These are phyloP conservation scores for Taiozyma sp. DNA, from an alignment of 1,139 yeast species.

Conservation along the genomic window DNA sequence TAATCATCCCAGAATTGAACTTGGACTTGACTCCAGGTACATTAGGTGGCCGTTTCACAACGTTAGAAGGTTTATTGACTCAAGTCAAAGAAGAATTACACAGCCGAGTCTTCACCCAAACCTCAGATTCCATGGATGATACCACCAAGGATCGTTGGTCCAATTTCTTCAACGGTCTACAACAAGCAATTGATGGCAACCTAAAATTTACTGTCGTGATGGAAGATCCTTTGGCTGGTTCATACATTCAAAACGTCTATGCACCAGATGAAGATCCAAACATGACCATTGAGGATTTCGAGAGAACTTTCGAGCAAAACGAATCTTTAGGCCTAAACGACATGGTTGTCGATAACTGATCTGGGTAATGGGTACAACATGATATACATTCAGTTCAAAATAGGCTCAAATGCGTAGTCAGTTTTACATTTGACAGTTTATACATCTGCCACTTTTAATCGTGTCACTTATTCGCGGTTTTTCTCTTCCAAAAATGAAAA, in stretches of 20 bases:
- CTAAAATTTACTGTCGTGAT: conserved; percentile 77
- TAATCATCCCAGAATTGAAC: conserved; percentile 80
- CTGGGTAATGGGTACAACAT: not conserved
- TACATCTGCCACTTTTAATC: not conserved
- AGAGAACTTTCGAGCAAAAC: conserved; percentile 81
- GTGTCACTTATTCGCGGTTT: not conserved
- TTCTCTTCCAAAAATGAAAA: not conserved
- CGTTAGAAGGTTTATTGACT: conserved; percentile 85
- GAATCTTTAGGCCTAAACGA: conserved; percentile 90
- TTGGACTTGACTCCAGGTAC: conserved; percentile 96
- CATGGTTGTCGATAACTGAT: conserved; percentile 41
- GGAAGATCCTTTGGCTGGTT: conserved; percentile 94
- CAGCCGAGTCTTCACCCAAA: conserved; percentile 76
- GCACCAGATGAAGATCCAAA: conserved; percentile 99
- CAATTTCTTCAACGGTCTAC: conserved; percentile 65
- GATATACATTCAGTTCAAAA: too few species aligned
- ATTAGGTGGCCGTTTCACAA: conserved; percentile 96
- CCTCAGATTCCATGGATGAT: conserved; percentile 88
- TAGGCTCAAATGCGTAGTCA: too few species aligned
- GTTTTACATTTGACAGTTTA: not conserved
- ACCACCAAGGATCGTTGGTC: conserved; percentile 79
- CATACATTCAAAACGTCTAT: conserved; percentile 93
- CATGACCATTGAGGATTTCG: conserved; percentile 86
- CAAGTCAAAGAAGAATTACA: conserved; percentile 91
- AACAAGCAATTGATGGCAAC: conserved; percentile 82